Evolutionary conservation across 2,329 filamentous ascomycete genomes (phyloP).

Genomic region (Aspergillus japonicus): DNA sequence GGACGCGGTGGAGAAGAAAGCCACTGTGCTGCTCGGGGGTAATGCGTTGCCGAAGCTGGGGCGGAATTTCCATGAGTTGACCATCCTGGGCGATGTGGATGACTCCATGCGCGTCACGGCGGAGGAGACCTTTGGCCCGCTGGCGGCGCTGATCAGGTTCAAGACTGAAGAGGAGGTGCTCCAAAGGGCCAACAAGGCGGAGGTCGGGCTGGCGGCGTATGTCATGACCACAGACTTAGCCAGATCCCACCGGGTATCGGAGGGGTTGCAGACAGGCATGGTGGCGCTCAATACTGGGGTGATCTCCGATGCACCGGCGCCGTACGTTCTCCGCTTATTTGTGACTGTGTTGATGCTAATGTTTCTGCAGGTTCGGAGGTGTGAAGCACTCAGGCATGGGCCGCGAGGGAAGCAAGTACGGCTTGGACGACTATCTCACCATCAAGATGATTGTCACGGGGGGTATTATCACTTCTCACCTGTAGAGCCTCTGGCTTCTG

Average conservation of each 20-base stretch:
- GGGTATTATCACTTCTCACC: slow-evolving; percentile 1
- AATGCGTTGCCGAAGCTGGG: slow-evolving; percentile 69
- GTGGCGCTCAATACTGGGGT: slow-evolving; percentile 66
- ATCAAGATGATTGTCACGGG: slow-evolving; percentile 56
- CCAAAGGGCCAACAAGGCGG: slow-evolving; percentile 69
- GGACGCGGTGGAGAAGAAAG: slow-evolving; percentile 74
- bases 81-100: slow-evolving; percentile 80
- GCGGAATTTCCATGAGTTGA: slow-evolving; percentile 80
- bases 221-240: slow-evolving; percentile 68
- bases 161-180: slow-evolving; percentile 83
- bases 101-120: slow-evolving; percentile 72
- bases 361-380: slow-evolving; percentile 61
- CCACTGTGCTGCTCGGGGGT: slow-evolving; percentile 69
- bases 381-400: slow-evolving; percentile 78
- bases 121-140: slow-evolving; percentile 92
- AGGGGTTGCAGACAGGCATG: slow-evolving; percentile 50
- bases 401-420: slow-evolving; percentile 71
- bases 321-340: slow-evolving; percentile 28
- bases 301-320: slow-evolving; percentile 49
- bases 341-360: neutral
- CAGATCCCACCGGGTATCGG: slow-evolving; percentile 55
- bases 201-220: slow-evolving; percentile 86
- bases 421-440: slow-evolving; percentile 69
- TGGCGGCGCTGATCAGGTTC: slow-evolving; percentile 83
- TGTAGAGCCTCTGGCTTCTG: no score